These are phyloP conservation scores for Fusarium floridanum DNA, from an alignment of 2,329 filamentous ascomycete genomes.

Conservation along the genomic window DNA sequence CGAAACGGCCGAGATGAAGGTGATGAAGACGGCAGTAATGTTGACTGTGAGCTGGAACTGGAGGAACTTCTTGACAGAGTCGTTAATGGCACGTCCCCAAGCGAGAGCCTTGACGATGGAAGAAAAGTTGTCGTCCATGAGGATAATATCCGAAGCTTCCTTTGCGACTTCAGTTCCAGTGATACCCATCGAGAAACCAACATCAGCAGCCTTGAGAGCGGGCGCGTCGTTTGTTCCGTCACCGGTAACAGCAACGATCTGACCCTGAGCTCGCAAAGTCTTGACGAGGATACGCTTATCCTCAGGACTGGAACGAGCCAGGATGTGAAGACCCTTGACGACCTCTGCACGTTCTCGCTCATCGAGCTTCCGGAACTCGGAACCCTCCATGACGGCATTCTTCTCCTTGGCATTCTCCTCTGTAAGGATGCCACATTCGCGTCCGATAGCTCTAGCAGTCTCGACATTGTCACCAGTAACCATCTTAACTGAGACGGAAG, in stretches of 20 bases:
- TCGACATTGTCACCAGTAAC: conserved; percentile 65
- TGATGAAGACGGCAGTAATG: conserved; percentile 75
- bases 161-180: conserved; percentile 74
- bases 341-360: conserved; percentile 64
- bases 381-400: conserved; percentile 62
- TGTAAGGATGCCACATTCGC: conserved; percentile 57
- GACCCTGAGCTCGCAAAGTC: conserved; percentile 73
- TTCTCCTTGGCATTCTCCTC: conserved; percentile 71
- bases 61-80: conserved; percentile 76
- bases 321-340: conserved; percentile 74
- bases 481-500: conserved; percentile 76
- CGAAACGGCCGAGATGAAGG: conserved; percentile 73
- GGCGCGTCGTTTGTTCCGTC: conserved; percentile 77
- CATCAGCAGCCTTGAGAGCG: conserved; percentile 74
- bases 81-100: conserved; percentile 77
- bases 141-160: conserved; percentile 75
- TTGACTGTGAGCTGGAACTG: conserved; percentile 79
- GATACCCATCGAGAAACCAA: conserved; percentile 77
- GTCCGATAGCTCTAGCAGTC: conserved; percentile 60
- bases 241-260: conserved; percentile 75
- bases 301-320: conserved; percentile 77
- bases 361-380: conserved; percentile 67
- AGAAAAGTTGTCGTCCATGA: conserved; percentile 75
- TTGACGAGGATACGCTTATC: conserved; percentile 77
- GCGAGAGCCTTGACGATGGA: conserved; percentile 75